These are phyloP conservation scores for Ogataea glucozyma DNA, from an alignment of 805 yeast species.

Conservation along the genomic window DNA sequence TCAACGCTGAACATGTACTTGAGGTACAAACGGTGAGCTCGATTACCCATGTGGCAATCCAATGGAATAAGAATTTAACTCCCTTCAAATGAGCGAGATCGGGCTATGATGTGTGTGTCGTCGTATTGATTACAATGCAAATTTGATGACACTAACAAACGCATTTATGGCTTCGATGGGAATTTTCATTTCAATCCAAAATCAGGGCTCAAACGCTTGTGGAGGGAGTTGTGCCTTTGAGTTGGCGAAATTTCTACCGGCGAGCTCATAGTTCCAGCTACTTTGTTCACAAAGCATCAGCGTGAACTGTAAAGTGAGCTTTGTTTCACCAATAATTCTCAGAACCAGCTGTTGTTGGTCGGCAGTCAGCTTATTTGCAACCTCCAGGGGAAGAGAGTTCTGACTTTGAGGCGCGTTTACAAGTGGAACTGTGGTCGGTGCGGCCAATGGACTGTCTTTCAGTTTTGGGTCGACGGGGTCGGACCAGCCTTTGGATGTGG, in stretches of 20 bases:
- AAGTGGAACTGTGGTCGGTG: background rate
- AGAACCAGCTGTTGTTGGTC: conserved; percentile 65
- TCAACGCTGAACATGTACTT: no score
- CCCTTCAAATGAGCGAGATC: no score
- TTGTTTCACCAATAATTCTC: conserved; percentile 69
- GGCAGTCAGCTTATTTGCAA: conserved; percentile 49
- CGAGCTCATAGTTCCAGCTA: conserved; percentile 73
- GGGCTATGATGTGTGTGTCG: no score
- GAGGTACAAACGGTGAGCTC: no score
- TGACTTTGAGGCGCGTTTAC: background rate
- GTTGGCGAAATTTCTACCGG: conserved; percentile 68
- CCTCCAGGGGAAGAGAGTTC: conserved; percentile 51
- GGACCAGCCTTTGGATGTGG: conserved; percentile 60
- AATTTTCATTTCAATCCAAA: background rate
- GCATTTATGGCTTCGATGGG: no score
- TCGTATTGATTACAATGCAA: no score
- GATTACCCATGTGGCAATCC: no score
- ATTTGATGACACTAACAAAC: no score
- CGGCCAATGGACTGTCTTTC: conserved; percentile 1
- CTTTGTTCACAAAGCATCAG: conserved; percentile 86
- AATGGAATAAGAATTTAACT: no score
- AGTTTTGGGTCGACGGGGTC: conserved; percentile 10
- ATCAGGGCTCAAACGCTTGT: conserved; percentile 44
- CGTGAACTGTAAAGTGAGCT: conserved; percentile 75
- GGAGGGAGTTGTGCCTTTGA: conserved; percentile 57